Evolutionary conservation across 2,329 filamentous ascomycete species (phyloP), one percentile per base, ranked within the genome.

Genomic region (Coniochaeta sp.): DNA sequence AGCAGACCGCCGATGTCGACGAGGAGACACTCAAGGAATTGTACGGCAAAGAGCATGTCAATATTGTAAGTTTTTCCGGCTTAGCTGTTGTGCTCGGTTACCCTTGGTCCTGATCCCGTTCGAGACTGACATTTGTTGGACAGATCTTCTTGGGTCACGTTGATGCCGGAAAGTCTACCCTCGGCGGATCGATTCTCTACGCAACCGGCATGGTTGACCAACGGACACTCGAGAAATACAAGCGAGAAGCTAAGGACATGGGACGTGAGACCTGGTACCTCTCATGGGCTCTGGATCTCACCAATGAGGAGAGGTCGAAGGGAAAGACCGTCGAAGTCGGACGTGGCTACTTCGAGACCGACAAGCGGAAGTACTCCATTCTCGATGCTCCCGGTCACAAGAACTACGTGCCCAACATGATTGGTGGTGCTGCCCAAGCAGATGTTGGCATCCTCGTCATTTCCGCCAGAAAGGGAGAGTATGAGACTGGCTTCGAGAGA

Each of bases 141-240:
- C n/a, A 55, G 54, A 68, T 69, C 59, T 69, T 69, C 60, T 68
- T 69, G 30, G 67, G 95, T 58, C 95, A 99, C 81, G 96, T 99
- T 69, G 95, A 99, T 79, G 95, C 95, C 58, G 95, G 95, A 68
- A 99, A 99, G 79, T 97, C 92, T 42, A 99, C 95, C 3, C 82
- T 99, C 6, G 95, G 95, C 72, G 95, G 95, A 57, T 90, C 90
- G 58, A 96, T 99, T 64, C 81, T 99, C 16, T 96, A 95, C 74
- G 87, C 86, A 58, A 97, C 93, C 5, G 95, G 95, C 62, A 99
- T 98, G 95, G 95, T 99, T n/a, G 96, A 99, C 71, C 92, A 99
- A 77, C 87, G 95, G 73, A 99, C 95, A 38, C 86, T 99, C 82
- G 95, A 99, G 59, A 99, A 99, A 78, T 96, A 96, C 81, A 96